Evolutionary conservation across 2,329 filamentous ascomycete species (phyloP).

Genomic region (Cercospora zeina): DNA sequence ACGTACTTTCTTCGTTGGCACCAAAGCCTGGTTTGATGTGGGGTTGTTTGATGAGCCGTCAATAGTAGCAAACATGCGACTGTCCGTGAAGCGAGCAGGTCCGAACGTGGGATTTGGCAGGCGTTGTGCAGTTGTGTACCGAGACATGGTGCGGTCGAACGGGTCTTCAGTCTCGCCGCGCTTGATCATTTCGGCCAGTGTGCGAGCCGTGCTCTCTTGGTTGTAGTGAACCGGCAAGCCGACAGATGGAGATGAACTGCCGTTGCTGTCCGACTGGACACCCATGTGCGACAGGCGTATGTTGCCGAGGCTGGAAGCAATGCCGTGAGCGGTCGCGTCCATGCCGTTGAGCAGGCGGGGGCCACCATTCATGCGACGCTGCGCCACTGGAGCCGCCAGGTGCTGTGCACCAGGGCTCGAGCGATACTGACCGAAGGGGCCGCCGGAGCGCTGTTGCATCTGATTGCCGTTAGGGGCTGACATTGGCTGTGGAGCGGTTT

Average conservation of each 20-base stretch:
- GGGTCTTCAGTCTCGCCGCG: constrained; percentile 26
- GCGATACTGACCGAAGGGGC: not conserved
- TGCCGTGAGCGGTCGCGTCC: not conserved
- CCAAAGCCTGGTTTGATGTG: constrained; percentile 1
- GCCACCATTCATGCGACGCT: not conserved
- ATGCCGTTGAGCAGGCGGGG: not conserved
- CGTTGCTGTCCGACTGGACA: not conserved
- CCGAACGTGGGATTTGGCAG: constrained; percentile 24
- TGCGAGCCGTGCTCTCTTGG: not conserved
- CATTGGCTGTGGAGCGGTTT: not conserved
- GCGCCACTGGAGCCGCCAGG: not conserved
- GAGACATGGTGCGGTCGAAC: constrained; percentile 22
- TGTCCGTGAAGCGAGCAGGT: constrained; percentile 33
- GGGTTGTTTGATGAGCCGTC: constrained; percentile 1
- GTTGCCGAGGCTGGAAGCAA: constrained; percentile 9
- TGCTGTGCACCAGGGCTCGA: not conserved
- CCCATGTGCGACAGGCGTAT: constrained; percentile 9
- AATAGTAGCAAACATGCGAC: constrained; percentile 24
- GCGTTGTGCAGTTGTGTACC: constrained; percentile 19
- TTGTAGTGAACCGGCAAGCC: not conserved
- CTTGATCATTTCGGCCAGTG: constrained; percentile 23
- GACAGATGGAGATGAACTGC: not conserved
- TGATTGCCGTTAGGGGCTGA: not conserved
- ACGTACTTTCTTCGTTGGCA: constrained; percentile 5
- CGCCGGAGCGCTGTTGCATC: not conserved